Base-by-base conservation (phyloP, 257 asterid species). In the Solanum etuberosum region DNA sequence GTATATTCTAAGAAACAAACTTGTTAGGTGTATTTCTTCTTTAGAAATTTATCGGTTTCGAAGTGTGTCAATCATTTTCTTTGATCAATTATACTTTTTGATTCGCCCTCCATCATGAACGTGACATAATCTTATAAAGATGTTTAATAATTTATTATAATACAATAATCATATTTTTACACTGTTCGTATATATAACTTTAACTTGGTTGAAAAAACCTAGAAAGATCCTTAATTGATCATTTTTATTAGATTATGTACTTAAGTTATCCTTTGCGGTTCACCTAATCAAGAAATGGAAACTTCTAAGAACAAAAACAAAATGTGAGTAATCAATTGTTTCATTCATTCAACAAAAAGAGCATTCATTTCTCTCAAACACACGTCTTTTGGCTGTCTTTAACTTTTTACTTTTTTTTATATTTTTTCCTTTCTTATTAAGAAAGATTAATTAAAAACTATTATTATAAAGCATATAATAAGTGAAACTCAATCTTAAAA, bases 251-350 rank as follows among this genome's bases (percentile, higher is more conserved):
- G n/a, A 29, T 42, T 77, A 77, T 42, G 25, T 77, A 77, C 63
- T 42, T 42, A 42, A 77, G 84, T 2, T 5, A 80, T 46, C 67
- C 59, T 46, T 74, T 87, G 77, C 20, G 89, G 89, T 83, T 87
- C 88, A 77, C 86, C 88, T 84, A 74, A 74, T 80, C 16, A 80
- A 80, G 89, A 74, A 63, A 70, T 35, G 77, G 89, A 87, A 86
- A 84, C 84, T 87, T 88, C 82, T 9, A 35, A 48, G n/a, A 37
- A 71, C 85, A 72, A 71, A 20, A 71, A 4, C 15, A 32, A 83
- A 83, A 73, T 82, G n/a, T 40, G 23, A 20, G 27, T 18, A 34
- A 71, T 71, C 78, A 12, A 71, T 32, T 71, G 42, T 71, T 34
- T 71, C 25, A 70, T 29, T 29, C 73, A 70, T 32, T 18, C 27